Conservation (phyloP, 2,329 filamentous ascomycete genomes). For the Graphiopsis chlorocephala region DNA sequence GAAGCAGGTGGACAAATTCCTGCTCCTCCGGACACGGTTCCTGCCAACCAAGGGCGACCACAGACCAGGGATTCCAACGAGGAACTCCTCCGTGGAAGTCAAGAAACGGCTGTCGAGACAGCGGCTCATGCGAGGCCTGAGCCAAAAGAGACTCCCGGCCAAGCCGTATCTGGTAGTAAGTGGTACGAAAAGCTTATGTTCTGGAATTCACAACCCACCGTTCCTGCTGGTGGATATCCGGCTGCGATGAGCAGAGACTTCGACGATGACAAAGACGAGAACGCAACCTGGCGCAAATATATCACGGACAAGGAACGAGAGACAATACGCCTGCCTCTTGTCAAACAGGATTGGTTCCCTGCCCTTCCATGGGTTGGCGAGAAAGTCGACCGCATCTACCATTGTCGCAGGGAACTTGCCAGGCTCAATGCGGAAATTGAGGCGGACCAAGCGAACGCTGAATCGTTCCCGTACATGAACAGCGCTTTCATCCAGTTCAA, state of each 20-base stretch:
- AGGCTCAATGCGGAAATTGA: conserved; percentile 90
- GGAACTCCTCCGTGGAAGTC: conserved; percentile 7
- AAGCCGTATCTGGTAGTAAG: conserved; percentile 25
- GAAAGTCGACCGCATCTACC: conserved; percentile 93
- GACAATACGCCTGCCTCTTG: conserved; percentile 71
- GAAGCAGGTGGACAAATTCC: conserved; percentile 19
- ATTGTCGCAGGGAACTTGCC: conserved; percentile 82
- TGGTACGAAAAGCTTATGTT: conserved; percentile 31
- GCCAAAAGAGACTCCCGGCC: conserved; percentile 10
- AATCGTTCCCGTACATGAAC: conserved; percentile 87
- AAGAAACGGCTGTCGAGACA: conserved; percentile 10
- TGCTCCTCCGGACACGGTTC: not conserved
- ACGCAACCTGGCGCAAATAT: conserved; percentile 78
- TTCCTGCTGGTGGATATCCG: conserved; percentile 52
- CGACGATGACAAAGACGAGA: conserved; percentile 47
- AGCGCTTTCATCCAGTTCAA: conserved; percentile 99
- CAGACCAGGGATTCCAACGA: not conserved
- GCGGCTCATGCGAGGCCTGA: not conserved
- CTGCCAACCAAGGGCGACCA: not conserved
- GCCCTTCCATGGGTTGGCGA: conserved; percentile 75
- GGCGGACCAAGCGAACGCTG: conserved; percentile 77
- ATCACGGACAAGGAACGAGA: conserved; percentile 78
- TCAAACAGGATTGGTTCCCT: conserved; percentile 66
- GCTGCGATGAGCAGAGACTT: conserved; percentile 46
- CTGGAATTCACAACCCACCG: conserved; percentile 29